Conservation (phyloP, 75 land plant species). For the Larix kaempferi region DNA sequence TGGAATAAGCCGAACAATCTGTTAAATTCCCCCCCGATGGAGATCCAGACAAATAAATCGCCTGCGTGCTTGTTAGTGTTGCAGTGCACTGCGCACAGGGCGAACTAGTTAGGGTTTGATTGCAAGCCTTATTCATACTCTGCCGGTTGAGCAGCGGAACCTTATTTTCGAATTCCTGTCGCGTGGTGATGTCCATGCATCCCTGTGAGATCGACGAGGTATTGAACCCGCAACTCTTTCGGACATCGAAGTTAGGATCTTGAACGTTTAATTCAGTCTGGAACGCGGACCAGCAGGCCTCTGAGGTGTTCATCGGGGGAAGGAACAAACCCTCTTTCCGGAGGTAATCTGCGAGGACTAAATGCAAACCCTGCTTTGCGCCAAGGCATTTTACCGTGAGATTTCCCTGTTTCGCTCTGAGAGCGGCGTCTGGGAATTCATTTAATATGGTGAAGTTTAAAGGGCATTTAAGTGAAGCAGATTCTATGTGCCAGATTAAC, state of each 20-base stretch:
- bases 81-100: constrained; percentile 52
- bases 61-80: constrained; percentile 17
- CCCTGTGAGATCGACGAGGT: constrained; percentile 43
- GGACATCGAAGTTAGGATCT: constrained; percentile 26
- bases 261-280: constrained; percentile 14
- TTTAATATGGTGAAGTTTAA: constrained; percentile 45
- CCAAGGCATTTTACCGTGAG: constrained; percentile 33
- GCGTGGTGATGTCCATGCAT: constrained; percentile 62
- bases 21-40: constrained; percentile 29
- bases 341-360: constrained; percentile 50
- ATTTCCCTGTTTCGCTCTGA: not conserved
- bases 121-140: constrained; percentile 27
- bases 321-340: constrained; percentile 33
- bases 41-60: not conserved
- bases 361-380: constrained; percentile 38
- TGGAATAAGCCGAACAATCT: constrained; percentile 48
- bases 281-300: constrained; percentile 51
- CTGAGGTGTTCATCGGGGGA: constrained; percentile 38
- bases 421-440: constrained; percentile 10
- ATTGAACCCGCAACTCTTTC: constrained; percentile 36
- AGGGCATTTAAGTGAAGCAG: constrained; percentile 26
- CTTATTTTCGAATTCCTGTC: constrained; percentile 26
- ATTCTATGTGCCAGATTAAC: no score
- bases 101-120: constrained; percentile 32
- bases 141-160: constrained; percentile 13